Evolutionary conservation across 2,329 filamentous ascomycete genomes (phyloP), one percentile per base, ranked within the genome.

Genomic region (Phoma sp.): DNA sequence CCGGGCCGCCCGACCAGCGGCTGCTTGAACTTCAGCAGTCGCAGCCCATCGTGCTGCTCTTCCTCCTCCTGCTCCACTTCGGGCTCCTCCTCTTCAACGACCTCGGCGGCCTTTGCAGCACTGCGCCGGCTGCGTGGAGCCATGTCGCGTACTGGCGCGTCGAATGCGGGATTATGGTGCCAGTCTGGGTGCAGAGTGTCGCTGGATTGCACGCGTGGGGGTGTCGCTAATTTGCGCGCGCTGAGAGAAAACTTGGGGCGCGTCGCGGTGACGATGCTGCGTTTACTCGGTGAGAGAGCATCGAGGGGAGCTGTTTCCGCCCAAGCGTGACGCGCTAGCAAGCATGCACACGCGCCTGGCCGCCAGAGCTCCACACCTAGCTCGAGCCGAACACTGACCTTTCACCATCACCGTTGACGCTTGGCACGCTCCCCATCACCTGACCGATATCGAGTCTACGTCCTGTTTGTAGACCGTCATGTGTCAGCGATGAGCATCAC

Each of bases 1-100:
- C 93, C 95, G 36, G 93, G 91, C 71, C 90, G 90, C 91, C 95
- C 97, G 72, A 92, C 91, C 52, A 99, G 81, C 60, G 91, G 83
- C 71, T 97, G 88, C 68, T 93, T 86, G 82, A 98, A 98, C 64
- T 86, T 80, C 40, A 99, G 84, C 52, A 56, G 67, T 52, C 60
- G 57, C 43, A 62, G 40, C 28, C 61, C 65, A 38, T 64, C 66
- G 47, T 60, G 62, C 12, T 51, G 47, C 15, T 61, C 42, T 12
- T 54, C 51, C 26, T 55, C 53, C 61, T 87, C 80, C 36, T 97
- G 84, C 42, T 65, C 61, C 49, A 68, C 64, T 38, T 60, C 39
- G 36, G 47, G 53, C 37, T 53, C 42, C 56, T 57, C 61, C 45
- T 62, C 69, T 32, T 62, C 64, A 20, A 67, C 64, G n/a, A 59